phyloP scores from a whole-genome alignment of 495 filamentous ascomycete species.

The Talaromyces liani region DNA sequence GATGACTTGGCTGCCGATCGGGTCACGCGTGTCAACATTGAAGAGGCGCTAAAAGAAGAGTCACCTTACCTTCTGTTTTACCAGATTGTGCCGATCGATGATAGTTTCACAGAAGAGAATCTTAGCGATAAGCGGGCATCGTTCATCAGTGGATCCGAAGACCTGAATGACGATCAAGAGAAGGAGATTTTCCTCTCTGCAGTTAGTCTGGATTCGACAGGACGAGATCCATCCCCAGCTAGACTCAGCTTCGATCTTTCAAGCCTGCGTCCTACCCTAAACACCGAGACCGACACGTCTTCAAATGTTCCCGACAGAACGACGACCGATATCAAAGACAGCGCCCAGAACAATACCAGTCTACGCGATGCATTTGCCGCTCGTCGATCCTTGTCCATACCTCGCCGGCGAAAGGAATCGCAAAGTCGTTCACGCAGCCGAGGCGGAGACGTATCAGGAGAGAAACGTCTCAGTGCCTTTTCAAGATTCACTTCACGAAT shows the following conservation, averaged over 20 bases:
- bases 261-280: slow-evolving; percentile 16
- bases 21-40: slow-evolving; percentile 69
- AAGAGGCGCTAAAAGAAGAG: slow-evolving; percentile 68
- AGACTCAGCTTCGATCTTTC: slow-evolving; percentile 40
- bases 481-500: slow-evolving; percentile 53
- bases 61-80: slow-evolving; percentile 94
- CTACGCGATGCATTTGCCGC: slow-evolving; percentile 16
- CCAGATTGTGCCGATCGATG: slow-evolving; percentile 80
- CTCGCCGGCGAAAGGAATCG: slow-evolving; percentile 49
- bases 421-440: slow-evolving; percentile 54
- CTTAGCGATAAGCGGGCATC: slow-evolving; percentile 47
- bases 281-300: slow-evolving; percentile 22
- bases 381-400: slow-evolving; percentile 29
- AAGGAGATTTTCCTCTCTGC: neutral
- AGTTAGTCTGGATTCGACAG: neutral
- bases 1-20: slow-evolving; percentile 74
- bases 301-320: slow-evolving; percentile 16
- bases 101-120: slow-evolving; percentile 43
- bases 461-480: slow-evolving; percentile 58
- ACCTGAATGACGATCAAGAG: slow-evolving; percentile 11
- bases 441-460: slow-evolving; percentile 58
- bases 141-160: slow-evolving; percentile 42
- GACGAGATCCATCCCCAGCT: slow-evolving; percentile 11
- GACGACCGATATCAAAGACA: slow-evolving; percentile 25
- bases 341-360: slow-evolving; percentile 29